phyloP scores from a whole-genome alignment of 306 rosid genomes.

The Corylus avellana region DNA sequence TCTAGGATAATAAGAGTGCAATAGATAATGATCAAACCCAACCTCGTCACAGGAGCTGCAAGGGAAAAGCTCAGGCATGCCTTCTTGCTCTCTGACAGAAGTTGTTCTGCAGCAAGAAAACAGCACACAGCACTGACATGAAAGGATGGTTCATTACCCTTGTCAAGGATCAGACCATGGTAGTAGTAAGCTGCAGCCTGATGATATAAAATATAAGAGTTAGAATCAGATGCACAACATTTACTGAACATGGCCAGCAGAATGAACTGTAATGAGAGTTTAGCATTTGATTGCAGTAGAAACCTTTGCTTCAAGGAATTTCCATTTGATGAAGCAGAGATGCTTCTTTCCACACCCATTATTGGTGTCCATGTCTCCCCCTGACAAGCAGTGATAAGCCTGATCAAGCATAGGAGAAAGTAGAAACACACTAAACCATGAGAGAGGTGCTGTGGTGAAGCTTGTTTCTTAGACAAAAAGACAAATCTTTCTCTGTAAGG shows the following conservation, averaged over 20 bases:
- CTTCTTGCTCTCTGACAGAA: slow-evolving; percentile 79
- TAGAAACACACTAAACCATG: slow-evolving; percentile 16
- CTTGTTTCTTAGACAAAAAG: background rate
- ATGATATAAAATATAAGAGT: background rate
- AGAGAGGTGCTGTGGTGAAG: background rate
- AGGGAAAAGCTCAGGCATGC: slow-evolving; percentile 84
- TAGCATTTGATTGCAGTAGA: slow-evolving; percentile 10
- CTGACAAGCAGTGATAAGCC: slow-evolving; percentile 81
- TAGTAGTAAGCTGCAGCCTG: slow-evolving; percentile 97
- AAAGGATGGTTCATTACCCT: slow-evolving; percentile 71
- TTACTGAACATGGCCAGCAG: background rate
- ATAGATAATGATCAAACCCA: slow-evolving; percentile 18
- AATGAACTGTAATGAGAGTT: background rate
- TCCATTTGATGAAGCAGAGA: slow-evolving; percentile 83
- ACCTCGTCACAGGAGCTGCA: slow-evolving; percentile 89
- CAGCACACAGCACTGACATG: slow-evolving; percentile 72
- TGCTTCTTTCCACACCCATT: slow-evolving; percentile 72
- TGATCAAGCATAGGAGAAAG: slow-evolving; percentile 37
- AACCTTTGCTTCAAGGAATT: slow-evolving; percentile 89
- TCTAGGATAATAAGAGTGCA: background rate
- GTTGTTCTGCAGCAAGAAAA: slow-evolving; percentile 91
- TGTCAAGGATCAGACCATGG: slow-evolving; percentile 89
- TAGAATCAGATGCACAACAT: background rate
- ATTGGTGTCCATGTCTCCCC: slow-evolving; percentile 45
- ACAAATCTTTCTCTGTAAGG: background rate